Percentiles rank a stretch among this genome's conserved stretches.
These are phyloP conservation scores for Alternaria sp. DNA, from an alignment of 2,329 filamentous ascomycete species.

Conservation along the genomic window DNA sequence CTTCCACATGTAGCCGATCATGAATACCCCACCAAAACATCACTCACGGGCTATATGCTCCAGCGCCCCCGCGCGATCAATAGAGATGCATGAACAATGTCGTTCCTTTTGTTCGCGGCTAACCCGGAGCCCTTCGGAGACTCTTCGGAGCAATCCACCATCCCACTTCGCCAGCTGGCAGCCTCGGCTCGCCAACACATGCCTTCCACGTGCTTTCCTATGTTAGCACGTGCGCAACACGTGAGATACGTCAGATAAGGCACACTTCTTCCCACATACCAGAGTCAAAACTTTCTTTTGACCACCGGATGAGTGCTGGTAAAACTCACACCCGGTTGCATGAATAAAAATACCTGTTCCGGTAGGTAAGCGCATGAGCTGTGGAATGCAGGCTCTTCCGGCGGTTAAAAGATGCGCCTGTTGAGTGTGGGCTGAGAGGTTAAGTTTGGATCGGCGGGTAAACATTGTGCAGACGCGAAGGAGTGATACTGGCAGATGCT, in stretches of 20 bases:
- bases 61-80: background rate
- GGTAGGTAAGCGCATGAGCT: slow-evolving; percentile 4
- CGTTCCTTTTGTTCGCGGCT: background rate
- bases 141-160: background rate
- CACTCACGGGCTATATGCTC: background rate
- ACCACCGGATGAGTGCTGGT: slow-evolving; percentile 10
- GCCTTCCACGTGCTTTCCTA: background rate
- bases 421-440: background rate
- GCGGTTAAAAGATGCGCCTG: slow-evolving; percentile 18
- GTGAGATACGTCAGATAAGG: background rate
- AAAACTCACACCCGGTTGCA: slow-evolving; percentile 5
- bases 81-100: background rate
- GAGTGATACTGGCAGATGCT: background rate
- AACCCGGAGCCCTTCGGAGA: background rate
- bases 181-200: background rate
- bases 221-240: background rate
- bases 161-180: background rate
- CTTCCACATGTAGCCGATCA: background rate
- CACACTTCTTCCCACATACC: background rate
- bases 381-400: slow-evolving; percentile 17
- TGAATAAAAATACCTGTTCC: slow-evolving; percentile 8
- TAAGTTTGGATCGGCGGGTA: background rate
- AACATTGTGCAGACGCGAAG: background rate
- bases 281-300: background rate
- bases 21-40: background rate